Evolutionary conservation across 1,284 basidiomycete genomes (phyloP), one percentile per base, ranked within the genome.

Genomic region (Xerocomus nothofagi): DNA sequence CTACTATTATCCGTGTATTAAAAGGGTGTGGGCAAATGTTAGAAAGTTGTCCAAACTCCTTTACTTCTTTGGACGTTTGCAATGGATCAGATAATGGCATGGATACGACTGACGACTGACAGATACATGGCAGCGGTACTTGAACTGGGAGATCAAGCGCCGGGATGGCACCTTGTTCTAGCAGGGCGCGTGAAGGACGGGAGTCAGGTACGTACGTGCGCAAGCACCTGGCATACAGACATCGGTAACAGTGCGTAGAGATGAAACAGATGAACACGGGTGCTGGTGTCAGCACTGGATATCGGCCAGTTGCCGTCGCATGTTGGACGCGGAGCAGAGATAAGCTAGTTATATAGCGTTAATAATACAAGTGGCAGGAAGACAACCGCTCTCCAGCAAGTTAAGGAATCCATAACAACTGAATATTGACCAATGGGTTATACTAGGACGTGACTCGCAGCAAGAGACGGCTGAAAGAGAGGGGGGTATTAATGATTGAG

Each of bases 331-430:
- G 30, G 12, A 32, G 15, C 3, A 41, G 18, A 36, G 36, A 48
- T 43, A 37, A 49, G 57, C 34, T 23, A 27, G 17, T n/a, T 44
- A 47, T 39, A 38, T 47, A 43, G 15, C 32, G 24, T 59, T 43
- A 47, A 61, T 51, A 39, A 51, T 63, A 63, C 60, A 62, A 33
- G 42, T 23, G 15, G n/a, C 15, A 20, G 57, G 34, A 47, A 32
- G 27, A 50, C 37, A 20, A 26, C 10, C 14, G 1, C 43, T 30
- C 17, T 44, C 33, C 31, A 24, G 26, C 8, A 17, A 41, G 10
- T 30, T 17, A 31, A 7, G 12, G 42, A 42, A 37, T 45, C 12
- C 38, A 34, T 4, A 36, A 27, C 30, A 18, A 17, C 9, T 23
- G 37, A 30, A 29, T 11, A 29, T 12, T 23, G 37, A 30, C 32